Evolutionary conservation across 257 asterid genomes (phyloP).

Genomic region (Leptodermis oblonga): DNA sequence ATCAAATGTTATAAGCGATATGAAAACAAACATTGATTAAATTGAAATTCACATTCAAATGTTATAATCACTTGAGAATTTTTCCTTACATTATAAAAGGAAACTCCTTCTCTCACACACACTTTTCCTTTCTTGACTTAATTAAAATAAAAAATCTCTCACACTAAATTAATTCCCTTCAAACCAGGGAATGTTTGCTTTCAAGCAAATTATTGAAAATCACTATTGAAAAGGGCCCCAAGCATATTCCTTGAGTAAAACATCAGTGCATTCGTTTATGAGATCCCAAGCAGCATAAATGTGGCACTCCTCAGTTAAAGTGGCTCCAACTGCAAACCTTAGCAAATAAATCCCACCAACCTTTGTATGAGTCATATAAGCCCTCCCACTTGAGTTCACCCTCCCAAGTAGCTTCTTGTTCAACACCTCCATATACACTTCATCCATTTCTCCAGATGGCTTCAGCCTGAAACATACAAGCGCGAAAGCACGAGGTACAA

Average conservation of each 20-base stretch:
- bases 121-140: no score
- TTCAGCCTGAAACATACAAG: slow-evolving; percentile 63
- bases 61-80: no score
- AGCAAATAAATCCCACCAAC: slow-evolving; percentile 23
- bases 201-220: no score
- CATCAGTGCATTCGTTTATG: slow-evolving; percentile 19
- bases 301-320: slow-evolving; percentile 30
- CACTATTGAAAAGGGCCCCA: no score
- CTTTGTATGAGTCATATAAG: slow-evolving; percentile 28
- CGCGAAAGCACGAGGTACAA: slow-evolving; percentile 65
- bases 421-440: background rate
- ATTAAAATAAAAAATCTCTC: no score
- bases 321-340: slow-evolving; percentile 36
- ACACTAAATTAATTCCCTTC: no score
- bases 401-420: slow-evolving; percentile 26
- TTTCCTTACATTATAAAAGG: no score
- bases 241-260: slow-evolving; percentile 1
- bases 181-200: no score
- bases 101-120: no score
- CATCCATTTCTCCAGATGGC: slow-evolving; percentile 19
- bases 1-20: no score
- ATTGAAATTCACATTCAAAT: no score
- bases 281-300: slow-evolving; percentile 30
- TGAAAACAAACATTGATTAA: no score
- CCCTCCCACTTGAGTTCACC: slow-evolving; percentile 27